Conservation (phyloP, 805 yeast genomes). For the Ascoidea asiatica region DNA sequence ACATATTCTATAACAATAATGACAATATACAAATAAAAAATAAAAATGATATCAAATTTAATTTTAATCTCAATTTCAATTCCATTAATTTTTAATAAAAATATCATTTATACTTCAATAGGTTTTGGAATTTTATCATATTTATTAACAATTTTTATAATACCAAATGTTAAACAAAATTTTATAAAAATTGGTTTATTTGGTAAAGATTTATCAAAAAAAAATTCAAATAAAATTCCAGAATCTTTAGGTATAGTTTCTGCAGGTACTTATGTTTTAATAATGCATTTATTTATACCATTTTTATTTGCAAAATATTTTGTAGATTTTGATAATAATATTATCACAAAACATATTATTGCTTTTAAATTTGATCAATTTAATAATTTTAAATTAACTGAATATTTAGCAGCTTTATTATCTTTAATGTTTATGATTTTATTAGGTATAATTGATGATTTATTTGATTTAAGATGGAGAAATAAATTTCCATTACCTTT, state of each 20-base stretch:
- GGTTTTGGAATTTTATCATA: conserved; percentile 65
- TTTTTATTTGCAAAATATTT: conserved; percentile 70
- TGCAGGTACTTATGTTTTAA: conserved; percentile 65
- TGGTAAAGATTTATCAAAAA: conserved; percentile 76
- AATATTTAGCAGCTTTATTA: conserved; percentile 72
- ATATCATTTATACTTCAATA: conserved; percentile 38
- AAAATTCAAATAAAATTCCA: conserved; percentile 62
- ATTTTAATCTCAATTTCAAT: too few species aligned
- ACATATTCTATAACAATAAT: too few species aligned
- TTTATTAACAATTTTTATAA: conserved; percentile 39
- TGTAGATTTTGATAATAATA: conserved; percentile 23
- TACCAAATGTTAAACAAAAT: conserved; percentile 54
- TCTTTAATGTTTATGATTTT: conserved; percentile 75
- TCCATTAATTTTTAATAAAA: too few species aligned
- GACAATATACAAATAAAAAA: too few species aligned
- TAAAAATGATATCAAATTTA: too few species aligned
- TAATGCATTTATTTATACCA: conserved; percentile 80
- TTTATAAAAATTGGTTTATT: conserved; percentile 70
- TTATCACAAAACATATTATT: conserved; percentile 2
- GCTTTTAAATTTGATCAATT: conserved; percentile 21
- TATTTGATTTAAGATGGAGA: conserved; percentile 94
- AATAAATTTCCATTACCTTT: conserved; percentile 95
- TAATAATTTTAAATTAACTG: conserved; percentile 75
- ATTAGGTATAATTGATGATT: conserved; percentile 84
- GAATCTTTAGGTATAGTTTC: conserved; percentile 90